Base-by-base conservation (phyloP, 208 protist species). In the Balamuthia mandrillaris region DNA sequence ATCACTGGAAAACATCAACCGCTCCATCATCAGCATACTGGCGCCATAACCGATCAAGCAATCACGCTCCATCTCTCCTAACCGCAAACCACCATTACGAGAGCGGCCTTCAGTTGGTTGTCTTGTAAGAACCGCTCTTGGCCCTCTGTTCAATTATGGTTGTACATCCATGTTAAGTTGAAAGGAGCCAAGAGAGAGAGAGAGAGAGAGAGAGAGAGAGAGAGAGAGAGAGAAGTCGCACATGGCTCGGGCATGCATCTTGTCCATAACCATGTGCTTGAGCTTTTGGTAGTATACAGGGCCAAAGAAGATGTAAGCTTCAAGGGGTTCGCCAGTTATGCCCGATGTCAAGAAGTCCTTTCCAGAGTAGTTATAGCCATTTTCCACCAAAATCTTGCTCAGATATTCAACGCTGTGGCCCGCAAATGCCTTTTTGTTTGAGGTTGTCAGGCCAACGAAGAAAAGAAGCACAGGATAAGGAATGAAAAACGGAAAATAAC, bases 251-350 rank as follows among this genome's bases (percentile, higher is more conserved):
- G 98, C 97, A 87, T 99, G 98, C 95, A 99, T 99, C 91, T 99
- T 99, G 92, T 99, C 99, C 24, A 98, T 96, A 2, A 99, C 99
- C 98, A 99, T 99, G 90, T 99, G 99, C 92, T 99, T 99, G 2
- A 99, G 94, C 74, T 98, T 98, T 91, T 99, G 99, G 90, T 99
- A 99, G 90, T 98, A 99, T 27, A 99, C 98, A 21, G 99, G 99
- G 0, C 99, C 99, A 72, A 99, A 98, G 89, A 99, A 99, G 47
- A 99, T 97, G 88, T 98, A 99, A n/a, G 95, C 94, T 27, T 92
- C 88, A 85, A 99, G 92, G 27, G 96, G 91, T 88, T 99, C 96
- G 14, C 99, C 99, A 0, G 98, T 99, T 16, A 99, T 96, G 35
- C 98, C 98, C 21, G 86, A 93, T 0, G 91, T 96, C 1, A 98